Evolutionary conservation across 2,329 filamentous ascomycete genomes (phyloP), one percentile per base, ranked within the genome.

Genomic region (Diaporthe sp.): DNA sequence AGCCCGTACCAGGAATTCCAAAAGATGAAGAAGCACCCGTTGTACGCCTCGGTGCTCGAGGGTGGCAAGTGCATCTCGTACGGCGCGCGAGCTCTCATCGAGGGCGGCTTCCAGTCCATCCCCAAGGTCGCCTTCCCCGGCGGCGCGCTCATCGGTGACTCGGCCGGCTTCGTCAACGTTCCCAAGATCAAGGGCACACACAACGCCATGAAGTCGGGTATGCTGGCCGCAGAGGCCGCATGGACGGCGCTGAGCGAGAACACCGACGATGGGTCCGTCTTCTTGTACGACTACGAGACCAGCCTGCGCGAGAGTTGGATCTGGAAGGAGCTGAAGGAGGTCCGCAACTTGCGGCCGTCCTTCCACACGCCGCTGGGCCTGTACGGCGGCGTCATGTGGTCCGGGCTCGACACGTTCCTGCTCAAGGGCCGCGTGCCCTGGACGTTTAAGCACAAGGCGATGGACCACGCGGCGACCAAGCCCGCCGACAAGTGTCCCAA

Each of bases 101-200:
- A 99, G 85, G 97, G 97, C 77, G 97, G 97, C 33, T 98, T 97
- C 85, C 97, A 99, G 86, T 98, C 95, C 4, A 98, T 99, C 80
- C 97, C 97, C 73, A 98, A 98, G 85, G 95, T 97, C 66, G 94
- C 96, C 30, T 99, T 99, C 85, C 97, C 97, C 33, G 97, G 97
- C 75, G 97, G 97, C 74, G 97, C 97, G 61, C 88, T 99, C 58
- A 97, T 99, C 78, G 97, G 97, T 72, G 97, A 99, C 85, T 97
- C 96, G 25, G 97, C 97, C 38, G 97, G 97, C 7, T 98, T 99
- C 82, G 89, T 99, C 84, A 99, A 99, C 81, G 94, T 99, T 22
- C 97, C 97, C 77, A 99, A 99, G 87, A 95, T 99, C 84, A 99
- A 99, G 87, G 97, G 97, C 74, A 98, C 96, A 0, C 97, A 99